Conservation (phyloP, 2,329 filamentous ascomycete genomes). For the Paraphoma chrysanthemicola region DNA sequence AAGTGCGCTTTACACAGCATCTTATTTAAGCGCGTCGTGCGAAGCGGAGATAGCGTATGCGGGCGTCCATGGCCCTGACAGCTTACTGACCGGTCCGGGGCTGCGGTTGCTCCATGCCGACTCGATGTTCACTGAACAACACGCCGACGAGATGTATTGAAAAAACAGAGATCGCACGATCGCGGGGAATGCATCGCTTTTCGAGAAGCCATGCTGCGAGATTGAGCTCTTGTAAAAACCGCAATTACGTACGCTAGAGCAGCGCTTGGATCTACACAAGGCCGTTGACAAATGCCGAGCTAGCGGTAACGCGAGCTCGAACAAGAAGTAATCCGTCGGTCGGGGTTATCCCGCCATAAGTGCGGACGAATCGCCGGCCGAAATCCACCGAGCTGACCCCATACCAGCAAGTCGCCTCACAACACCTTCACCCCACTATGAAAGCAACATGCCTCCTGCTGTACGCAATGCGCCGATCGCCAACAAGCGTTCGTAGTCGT, state of each 20-base stretch:
- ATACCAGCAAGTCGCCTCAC: slow-evolving; percentile 34
- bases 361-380: slow-evolving; percentile 41
- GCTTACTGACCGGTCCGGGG: slow-evolving; percentile 6
- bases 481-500: slow-evolving; percentile 7
- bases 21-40: slow-evolving; percentile 14
- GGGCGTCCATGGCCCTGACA: slow-evolving; percentile 12
- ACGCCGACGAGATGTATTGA: background rate
- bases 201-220: background rate
- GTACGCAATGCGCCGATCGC: slow-evolving; percentile 22
- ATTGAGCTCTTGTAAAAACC: background rate
- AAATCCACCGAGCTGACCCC: slow-evolving; percentile 24
- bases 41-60: slow-evolving; percentile 24
- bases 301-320: background rate
- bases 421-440: slow-evolving; percentile 40
- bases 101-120: slow-evolving; percentile 6
- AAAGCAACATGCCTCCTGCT: slow-evolving; percentile 35
- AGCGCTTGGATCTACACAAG: background rate
- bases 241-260: background rate
- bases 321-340: slow-evolving; percentile 8
- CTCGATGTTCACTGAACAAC: background rate
- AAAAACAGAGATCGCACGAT: background rate
- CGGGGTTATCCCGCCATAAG: slow-evolving; percentile 5
- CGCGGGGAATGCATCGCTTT: background rate
- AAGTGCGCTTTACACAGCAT: slow-evolving; percentile 3
- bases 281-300: background rate